A percentile compares a stretch with the other conserved stretches of the same genome.
phyloP scores from a whole-genome alignment of 345 rosid species.

The Salix koriyanagi region DNA sequence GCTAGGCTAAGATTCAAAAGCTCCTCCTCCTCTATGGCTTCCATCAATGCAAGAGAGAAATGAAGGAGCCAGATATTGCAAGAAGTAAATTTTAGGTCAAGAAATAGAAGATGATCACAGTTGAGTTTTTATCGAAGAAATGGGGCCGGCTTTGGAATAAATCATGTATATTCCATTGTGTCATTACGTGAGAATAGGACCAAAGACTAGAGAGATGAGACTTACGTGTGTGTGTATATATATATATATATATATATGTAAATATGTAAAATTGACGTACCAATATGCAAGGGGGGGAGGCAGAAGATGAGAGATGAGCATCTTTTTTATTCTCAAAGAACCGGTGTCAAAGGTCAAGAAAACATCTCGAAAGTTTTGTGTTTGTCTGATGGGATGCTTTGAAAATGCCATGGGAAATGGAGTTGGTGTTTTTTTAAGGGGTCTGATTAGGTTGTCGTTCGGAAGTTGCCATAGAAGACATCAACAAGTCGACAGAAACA shows the following conservation, averaged over 20 bases:
- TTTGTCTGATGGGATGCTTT: neutral
- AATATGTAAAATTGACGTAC: neutral
- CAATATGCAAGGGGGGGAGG: neutral
- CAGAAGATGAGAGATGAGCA: neutral
- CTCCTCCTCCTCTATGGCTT: conserved; percentile 29
- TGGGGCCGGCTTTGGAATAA: conserved; percentile 21
- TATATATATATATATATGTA: too few relatives aligned
- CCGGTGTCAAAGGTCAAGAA: conserved; percentile 12
- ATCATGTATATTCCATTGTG: conserved; percentile 27
- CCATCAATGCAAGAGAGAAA: conserved; percentile 11
- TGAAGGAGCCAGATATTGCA: neutral
- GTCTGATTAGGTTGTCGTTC: conserved; percentile 28
- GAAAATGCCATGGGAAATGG: neutral
- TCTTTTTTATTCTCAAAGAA: conserved; percentile 8
- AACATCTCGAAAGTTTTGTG: neutral
- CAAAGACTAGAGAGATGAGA: neutral
- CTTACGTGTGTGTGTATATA: too few relatives aligned
- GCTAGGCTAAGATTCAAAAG: conserved; percentile 48
- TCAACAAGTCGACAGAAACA: conserved; percentile 31
- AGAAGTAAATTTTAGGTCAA: neutral
- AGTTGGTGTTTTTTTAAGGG: neutral
- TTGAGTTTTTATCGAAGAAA: conserved; percentile 29
- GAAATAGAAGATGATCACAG: neutral
- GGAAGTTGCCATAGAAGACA: conserved; percentile 33
- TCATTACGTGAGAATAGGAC: conserved; percentile 28